These are phyloP conservation scores for Daldinia loculata DNA, from an alignment of 495 filamentous ascomycete genomes.

Conservation along the genomic window DNA sequence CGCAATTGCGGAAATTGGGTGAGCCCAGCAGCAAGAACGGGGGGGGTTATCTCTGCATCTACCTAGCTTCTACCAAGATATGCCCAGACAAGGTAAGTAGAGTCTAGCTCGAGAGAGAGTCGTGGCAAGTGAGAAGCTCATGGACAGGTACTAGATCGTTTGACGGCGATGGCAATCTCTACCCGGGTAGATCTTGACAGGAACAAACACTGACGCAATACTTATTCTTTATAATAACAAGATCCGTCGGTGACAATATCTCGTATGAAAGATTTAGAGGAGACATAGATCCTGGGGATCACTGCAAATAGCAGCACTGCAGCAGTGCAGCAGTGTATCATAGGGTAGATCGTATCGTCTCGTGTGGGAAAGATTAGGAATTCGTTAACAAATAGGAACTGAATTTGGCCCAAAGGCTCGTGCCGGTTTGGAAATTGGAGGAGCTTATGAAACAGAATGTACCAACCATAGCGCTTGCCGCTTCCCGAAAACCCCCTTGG, in stretches of 20 bases:
- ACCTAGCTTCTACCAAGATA: constrained; percentile 11
- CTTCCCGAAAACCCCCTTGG: constrained; percentile 35
- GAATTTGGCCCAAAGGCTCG: constrained; percentile 30
- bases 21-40: constrained; percentile 18
- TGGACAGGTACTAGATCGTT: background rate
- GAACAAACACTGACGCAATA: background rate
- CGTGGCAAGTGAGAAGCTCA: constrained; percentile 18
- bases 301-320: constrained; percentile 19
- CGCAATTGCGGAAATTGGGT: constrained; percentile 14
- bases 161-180: constrained; percentile 1
- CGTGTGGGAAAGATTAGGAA: constrained; percentile 12
- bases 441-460: constrained; percentile 9
- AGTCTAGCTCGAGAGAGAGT: background rate
- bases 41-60: constrained; percentile 28
- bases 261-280: background rate
- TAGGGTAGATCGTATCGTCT: background rate
- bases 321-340: constrained; percentile 10
- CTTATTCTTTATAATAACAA: constrained; percentile 2
- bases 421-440: constrained; percentile 28
- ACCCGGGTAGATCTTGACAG: constrained; percentile 2
- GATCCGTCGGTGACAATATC: constrained; percentile 4
- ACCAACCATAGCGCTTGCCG: constrained; percentile 39
- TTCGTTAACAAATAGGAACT: constrained; percentile 14
- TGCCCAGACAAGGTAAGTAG: constrained; percentile 13
- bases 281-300: constrained; percentile 1